phyloP scores from a whole-genome alignment of 2,329 filamentous ascomycete genomes.

The Tolypocladium cylindrosporum region DNA sequence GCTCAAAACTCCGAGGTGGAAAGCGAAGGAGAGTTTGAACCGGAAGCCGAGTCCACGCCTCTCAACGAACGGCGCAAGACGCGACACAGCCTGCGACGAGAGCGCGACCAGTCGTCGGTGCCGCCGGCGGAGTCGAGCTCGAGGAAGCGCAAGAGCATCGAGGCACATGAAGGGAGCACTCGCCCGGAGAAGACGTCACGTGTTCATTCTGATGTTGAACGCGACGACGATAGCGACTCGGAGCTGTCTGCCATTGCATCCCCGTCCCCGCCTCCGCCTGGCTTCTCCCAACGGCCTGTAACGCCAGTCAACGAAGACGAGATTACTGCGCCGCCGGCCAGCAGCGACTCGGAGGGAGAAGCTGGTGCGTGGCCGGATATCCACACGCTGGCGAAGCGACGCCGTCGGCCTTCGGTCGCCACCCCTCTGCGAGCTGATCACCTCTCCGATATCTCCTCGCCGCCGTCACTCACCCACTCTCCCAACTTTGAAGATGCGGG shows the following conservation, averaged over 20 bases:
- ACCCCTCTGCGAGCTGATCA: constrained; percentile 27
- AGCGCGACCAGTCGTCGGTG: constrained; percentile 14
- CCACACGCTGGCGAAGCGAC: constrained; percentile 37
- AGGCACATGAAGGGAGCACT: constrained; percentile 26
- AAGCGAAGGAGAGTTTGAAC: constrained; percentile 39
- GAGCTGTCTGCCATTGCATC: constrained; percentile 27
- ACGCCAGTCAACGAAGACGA: constrained; percentile 38
- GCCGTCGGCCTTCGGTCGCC: constrained; percentile 25
- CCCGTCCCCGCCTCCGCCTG: constrained; percentile 19
- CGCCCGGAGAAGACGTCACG: constrained; percentile 26
- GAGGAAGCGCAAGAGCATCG: constrained; percentile 48
- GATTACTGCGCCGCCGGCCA: constrained; percentile 44
- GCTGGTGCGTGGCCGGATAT: constrained; percentile 42
- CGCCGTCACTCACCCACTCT: constrained; percentile 57
- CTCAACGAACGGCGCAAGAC: constrained; percentile 35
- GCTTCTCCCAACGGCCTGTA: constrained; percentile 17
- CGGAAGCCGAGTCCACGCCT: constrained; percentile 62
- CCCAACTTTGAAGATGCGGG: constrained; percentile 37
- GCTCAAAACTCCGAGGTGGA: constrained; percentile 22
- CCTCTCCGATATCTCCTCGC: constrained; percentile 49
- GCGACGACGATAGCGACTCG: constrained; percentile 23
- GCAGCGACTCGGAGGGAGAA: constrained; percentile 37
- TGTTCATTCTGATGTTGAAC: constrained; percentile 11
- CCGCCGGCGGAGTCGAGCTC: constrained; percentile 21
- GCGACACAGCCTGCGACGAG: constrained; percentile 15